Conservation (phyloP, 345 rosid genomes). For the Angophora floribunda region DNA sequence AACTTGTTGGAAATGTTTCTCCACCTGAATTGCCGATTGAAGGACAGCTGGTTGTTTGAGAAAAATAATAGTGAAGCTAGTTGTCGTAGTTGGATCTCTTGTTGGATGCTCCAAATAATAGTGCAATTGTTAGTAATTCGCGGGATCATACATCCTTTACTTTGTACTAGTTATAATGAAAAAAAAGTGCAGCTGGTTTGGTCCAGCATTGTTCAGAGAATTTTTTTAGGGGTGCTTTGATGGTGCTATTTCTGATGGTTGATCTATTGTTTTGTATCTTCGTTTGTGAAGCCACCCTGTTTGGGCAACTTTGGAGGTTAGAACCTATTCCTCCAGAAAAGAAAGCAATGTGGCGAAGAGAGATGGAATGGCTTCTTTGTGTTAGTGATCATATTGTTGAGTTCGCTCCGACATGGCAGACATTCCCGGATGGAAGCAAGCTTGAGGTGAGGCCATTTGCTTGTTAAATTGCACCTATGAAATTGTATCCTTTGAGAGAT, state of each 20-base stretch:
- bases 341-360: constrained; percentile 96
- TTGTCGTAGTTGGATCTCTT: not conserved
- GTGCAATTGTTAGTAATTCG: not conserved
- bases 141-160: too few species aligned
- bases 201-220: too few species aligned
- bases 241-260: not conserved
- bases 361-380: constrained; percentile 92
- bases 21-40: not conserved
- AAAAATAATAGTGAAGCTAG: not conserved
- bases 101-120: not conserved
- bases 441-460: constrained; percentile 57
- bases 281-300: constrained; percentile 52
- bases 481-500: not conserved
- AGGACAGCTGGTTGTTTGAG: not conserved
- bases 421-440: constrained; percentile 90
- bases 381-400: constrained; percentile 96
- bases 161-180: too few species aligned
- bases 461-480: not conserved
- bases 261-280: not conserved
- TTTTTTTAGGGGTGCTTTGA: too few species aligned
- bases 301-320: constrained; percentile 96
- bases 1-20: not conserved
- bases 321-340: constrained; percentile 75
- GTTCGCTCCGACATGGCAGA: constrained; percentile 92
- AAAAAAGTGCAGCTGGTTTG: too few species aligned